Evolutionary conservation across 2,329 filamentous ascomycete genomes (phyloP), one percentile per base, ranked within the genome.

Genomic region (Xylaria sp.): DNA sequence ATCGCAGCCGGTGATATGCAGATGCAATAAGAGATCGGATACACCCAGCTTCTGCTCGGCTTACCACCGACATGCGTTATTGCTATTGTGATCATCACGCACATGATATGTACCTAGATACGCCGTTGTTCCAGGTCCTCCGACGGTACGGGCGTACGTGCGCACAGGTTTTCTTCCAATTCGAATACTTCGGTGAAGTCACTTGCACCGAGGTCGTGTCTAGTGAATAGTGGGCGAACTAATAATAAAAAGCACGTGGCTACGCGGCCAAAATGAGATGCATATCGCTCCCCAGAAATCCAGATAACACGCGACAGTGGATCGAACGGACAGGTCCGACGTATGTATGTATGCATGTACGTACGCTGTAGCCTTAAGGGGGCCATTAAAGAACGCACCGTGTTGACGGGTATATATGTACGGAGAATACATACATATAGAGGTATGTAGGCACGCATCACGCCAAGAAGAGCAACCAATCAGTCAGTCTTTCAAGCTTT

Each of bases 221-320:
- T 51, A n/a, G 32, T 30, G 64, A 11, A 9, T 65, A 65, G 58
- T 58, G 45, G 53, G 42, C 55, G 42, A 59, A 36, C 67, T 58
- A 66, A 69, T 60, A 54, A 63, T 58, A 69, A 66, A 58, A 62
- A 50, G 50, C 67, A 69, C 67, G 67, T 69, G 67, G 67, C 64
- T 8, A 50, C 24, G 66, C 66, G 66, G 51, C 62, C 62, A 65
- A 61, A 17, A 62, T 65, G 57, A 68, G 57, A 50, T 65, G 66
- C 66, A 68, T 64, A 63, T 21, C 12, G 8, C 21, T 19, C 53
- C 24, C 19, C 32, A 17, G 42, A 17, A 57, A 64, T 56, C 53
- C 53, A 64, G 54, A 34, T 58, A 64, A 64, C 58, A 63, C 64
- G 64, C 64, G 64, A 66, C 59, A 63, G 64, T 69, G 67, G 67